Evolutionary conservation across 176 grass and related monocot species (phyloP), one percentile per base, ranked within the genome.

Genomic region (barley (Hordeum vulgare)): DNA sequence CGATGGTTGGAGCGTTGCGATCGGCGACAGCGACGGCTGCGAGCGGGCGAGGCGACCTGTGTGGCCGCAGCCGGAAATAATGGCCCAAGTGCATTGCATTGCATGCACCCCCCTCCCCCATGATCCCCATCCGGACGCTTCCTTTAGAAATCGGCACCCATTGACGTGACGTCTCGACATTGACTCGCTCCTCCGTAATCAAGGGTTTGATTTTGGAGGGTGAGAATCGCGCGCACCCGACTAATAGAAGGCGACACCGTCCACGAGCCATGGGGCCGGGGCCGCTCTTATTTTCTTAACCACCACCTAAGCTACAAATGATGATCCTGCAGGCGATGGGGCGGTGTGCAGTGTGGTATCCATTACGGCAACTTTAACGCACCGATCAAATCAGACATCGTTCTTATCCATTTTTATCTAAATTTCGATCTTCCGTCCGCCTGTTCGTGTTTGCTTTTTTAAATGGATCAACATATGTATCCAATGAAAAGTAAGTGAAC

Each of bases 1-100:
- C 31, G 57, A 66, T 66, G 17, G 84, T 59, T 86, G 84, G 79
- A 70, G 74, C 59, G 84, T 86, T 83, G 84, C 88, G 17, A 90
- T 83, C 88, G 54, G 61, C 33, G 83, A 89, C 23, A 77, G 83
- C 77, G 40, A 85, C 36, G 49, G 64, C 45, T 27, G 68, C 47
- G 35, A 37, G 6, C 47, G 35, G 6, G 6, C 6, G 61, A 11
- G 35, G 15, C 54, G 78, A 47, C 24, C 26, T 33, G 17, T 49
- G 18, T 53, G 75, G 66, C 54, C 41, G 47, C 75, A 26, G 34
- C 45, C 35, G 60, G 35, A 23, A 67, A 58, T 27, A 63, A 63
- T 49, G 44, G 71, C 15, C 83, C 77, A 78, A 78, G 88, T 90
- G 8, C 88, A 78, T 5, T 18, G 88, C 83, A 90, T 26, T 34